Evolutionary conservation across 306 rosid species (phyloP).

Genomic region (Sophora flavescens): DNA sequence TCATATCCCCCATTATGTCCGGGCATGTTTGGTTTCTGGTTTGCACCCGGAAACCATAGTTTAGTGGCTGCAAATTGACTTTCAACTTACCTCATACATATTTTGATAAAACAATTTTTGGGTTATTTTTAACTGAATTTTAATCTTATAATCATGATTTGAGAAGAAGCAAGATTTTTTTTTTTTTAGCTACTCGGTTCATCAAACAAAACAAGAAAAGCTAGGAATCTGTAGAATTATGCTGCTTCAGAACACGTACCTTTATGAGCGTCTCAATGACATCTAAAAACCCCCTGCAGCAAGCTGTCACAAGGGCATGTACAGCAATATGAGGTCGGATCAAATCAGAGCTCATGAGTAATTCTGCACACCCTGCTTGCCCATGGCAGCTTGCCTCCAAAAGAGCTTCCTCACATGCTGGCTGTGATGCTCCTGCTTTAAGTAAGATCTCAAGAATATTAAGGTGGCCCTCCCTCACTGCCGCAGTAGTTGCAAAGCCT

Average conservation of each 20-base stretch:
- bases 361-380: conserved; percentile 66
- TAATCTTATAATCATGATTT: too few relatives aligned
- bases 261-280: conserved; percentile 75
- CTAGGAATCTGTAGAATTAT: conserved; percentile 6
- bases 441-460: conserved; percentile 82
- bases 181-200: too few relatives aligned
- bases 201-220: too few relatives aligned
- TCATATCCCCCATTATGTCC: neutral
- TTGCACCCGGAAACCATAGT: too few relatives aligned
- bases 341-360: conserved; percentile 90
- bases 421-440: conserved; percentile 92
- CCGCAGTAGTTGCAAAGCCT: conserved; percentile 93
- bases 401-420: conserved; percentile 97
- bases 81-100: too few relatives aligned
- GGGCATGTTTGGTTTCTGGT: too few relatives aligned
- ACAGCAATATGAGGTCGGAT: conserved; percentile 78
- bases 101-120: too few relatives aligned
- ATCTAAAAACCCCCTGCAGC: conserved; percentile 86
- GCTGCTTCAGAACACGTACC: conserved; percentile 52
- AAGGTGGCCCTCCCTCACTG: conserved; percentile 86
- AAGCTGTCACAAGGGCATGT: conserved; percentile 84
- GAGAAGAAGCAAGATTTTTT: too few relatives aligned
- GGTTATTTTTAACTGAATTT: too few relatives aligned
- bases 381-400: conserved; percentile 90
- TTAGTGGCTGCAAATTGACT: too few relatives aligned